These are phyloP conservation scores for Leccinum obscurum DNA, from an alignment of 768 basidiomycete species.

Conservation along the genomic window DNA sequence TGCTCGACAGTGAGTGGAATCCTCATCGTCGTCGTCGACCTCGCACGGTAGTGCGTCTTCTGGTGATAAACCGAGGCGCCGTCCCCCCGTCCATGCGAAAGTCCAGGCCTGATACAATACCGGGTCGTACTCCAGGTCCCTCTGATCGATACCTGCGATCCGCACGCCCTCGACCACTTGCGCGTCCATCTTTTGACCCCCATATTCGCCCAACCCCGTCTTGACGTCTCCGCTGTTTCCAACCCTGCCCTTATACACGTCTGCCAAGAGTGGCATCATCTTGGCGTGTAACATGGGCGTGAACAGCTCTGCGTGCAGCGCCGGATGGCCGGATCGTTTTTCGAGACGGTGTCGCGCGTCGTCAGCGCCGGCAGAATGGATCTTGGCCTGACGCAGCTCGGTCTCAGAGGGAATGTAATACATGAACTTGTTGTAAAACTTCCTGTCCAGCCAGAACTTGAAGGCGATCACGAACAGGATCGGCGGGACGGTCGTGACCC, in stretches of 20 bases:
- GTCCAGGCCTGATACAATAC: constrained; percentile 55
- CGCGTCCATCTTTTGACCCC: constrained; percentile 73
- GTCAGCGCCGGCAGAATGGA: constrained; percentile 80
- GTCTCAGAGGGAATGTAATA: constrained; percentile 83
- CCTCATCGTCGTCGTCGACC: constrained; percentile 29
- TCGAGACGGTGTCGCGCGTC: constrained; percentile 70
- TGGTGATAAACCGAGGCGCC: constrained; percentile 42
- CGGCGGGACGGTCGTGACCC: constrained; percentile 86
- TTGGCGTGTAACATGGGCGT: constrained; percentile 86
- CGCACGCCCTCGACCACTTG: constrained; percentile 75
- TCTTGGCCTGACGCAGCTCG: constrained; percentile 71
- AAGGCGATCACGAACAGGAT: constrained; percentile 75
- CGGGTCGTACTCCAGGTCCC: constrained; percentile 83
- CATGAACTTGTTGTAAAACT: constrained; percentile 66
- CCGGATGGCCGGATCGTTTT: constrained; percentile 94
- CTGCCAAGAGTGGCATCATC: constrained; percentile 75
- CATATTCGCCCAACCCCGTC: constrained; percentile 74
- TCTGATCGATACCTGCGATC: constrained; percentile 80
- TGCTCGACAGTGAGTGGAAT: neutral
- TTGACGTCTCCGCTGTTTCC: constrained; percentile 43
- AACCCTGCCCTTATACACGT: constrained; percentile 78
- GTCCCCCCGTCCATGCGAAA: constrained; percentile 33
- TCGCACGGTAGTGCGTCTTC: constrained; percentile 42
- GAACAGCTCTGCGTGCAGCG: constrained; percentile 82
- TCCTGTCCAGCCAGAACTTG: constrained; percentile 80